phyloP scores from a whole-genome alignment of 2,329 filamentous ascomycete species.

The Salinomyces thailandicus region DNA sequence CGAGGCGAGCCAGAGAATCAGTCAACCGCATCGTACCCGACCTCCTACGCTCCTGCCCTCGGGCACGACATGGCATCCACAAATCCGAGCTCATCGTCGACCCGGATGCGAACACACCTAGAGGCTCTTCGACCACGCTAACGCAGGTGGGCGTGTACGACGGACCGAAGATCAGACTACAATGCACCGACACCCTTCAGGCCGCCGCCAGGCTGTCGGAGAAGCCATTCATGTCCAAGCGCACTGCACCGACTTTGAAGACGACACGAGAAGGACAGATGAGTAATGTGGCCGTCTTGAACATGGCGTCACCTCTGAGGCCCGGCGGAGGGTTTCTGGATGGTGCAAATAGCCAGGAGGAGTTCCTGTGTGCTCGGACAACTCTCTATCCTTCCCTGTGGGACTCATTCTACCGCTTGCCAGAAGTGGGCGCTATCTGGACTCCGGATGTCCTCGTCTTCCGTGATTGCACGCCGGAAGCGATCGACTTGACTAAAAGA shows the following conservation, averaged over 20 bases:
- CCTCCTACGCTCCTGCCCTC: constrained; percentile 42
- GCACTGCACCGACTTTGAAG: constrained; percentile 11
- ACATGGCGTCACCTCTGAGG: constrained; percentile 53
- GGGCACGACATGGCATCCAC: constrained; percentile 46
- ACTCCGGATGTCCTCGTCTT: constrained; percentile 52
- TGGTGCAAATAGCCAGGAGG: constrained; percentile 52
- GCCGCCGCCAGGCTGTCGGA: constrained; percentile 32
- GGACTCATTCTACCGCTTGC: constrained; percentile 50
- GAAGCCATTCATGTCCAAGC: constrained; percentile 14
- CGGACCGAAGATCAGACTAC: constrained; percentile 35
- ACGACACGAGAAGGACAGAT: constrained; percentile 13
- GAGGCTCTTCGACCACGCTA: constrained; percentile 3
- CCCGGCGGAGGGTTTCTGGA: constrained; percentile 52
- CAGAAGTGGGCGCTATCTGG: constrained; percentile 47
- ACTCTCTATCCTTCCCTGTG: constrained; percentile 49
- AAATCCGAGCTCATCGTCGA: constrained; percentile 40
- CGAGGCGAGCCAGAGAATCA: constrained; percentile 37
- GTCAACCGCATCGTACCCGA: constrained; percentile 51
- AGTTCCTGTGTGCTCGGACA: constrained; percentile 50
- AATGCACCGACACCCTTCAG: constrained; percentile 43
- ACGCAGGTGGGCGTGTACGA: background rate
- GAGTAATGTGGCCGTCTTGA: constrained; percentile 45
- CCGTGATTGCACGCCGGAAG: constrained; percentile 31
- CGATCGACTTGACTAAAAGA: constrained; percentile 32
- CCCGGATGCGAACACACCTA: constrained; percentile 15